These are phyloP conservation scores for Rutstroemia sp. DNA, from an alignment of 2,329 filamentous ascomycete species.

Conservation along the genomic window DNA sequence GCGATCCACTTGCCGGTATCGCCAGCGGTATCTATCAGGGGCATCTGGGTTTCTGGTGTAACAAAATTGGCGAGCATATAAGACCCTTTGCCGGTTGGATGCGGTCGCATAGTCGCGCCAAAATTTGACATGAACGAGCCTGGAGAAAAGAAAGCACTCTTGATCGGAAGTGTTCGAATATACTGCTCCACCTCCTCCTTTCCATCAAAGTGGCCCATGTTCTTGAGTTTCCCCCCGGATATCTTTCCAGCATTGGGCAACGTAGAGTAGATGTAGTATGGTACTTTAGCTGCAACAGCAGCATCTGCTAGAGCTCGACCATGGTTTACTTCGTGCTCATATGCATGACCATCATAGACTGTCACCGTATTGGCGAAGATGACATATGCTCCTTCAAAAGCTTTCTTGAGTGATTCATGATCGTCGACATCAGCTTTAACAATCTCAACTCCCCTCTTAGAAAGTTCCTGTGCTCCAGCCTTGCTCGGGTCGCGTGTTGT, in stretches of 20 bases:
- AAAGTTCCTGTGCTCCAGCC: constrained; percentile 33
- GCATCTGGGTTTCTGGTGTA: constrained; percentile 21
- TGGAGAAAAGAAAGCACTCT: constrained; percentile 38
- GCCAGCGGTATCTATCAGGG: constrained; percentile 22
- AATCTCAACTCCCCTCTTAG: constrained; percentile 32
- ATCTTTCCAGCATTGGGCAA: constrained; percentile 32
- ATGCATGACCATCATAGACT: constrained; percentile 16
- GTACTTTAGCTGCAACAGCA: constrained; percentile 32
- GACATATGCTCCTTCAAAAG: constrained; percentile 37
- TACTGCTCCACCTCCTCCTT: constrained; percentile 31
- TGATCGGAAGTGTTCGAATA: constrained; percentile 33
- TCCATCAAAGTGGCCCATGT: constrained; percentile 30
- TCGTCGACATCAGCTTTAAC: constrained; percentile 37
- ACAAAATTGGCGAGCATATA: constrained; percentile 13
- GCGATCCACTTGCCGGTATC: constrained; percentile 29
- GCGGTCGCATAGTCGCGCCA: background rate
- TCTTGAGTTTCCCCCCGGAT: constrained; percentile 30
- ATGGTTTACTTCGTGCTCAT: constrained; percentile 12
- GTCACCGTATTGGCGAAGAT: constrained; percentile 41
- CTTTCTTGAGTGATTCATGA: constrained; percentile 35
- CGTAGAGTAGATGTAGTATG: constrained; percentile 38
- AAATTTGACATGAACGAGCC: constrained; percentile 37
- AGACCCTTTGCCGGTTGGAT: constrained; percentile 14
- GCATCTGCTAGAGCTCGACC: constrained; percentile 39
- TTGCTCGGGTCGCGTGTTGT: constrained; percentile 40